Conservation (phyloP, 768 basidiomycete species). For the Dacryopinax primogenitus region DNA sequence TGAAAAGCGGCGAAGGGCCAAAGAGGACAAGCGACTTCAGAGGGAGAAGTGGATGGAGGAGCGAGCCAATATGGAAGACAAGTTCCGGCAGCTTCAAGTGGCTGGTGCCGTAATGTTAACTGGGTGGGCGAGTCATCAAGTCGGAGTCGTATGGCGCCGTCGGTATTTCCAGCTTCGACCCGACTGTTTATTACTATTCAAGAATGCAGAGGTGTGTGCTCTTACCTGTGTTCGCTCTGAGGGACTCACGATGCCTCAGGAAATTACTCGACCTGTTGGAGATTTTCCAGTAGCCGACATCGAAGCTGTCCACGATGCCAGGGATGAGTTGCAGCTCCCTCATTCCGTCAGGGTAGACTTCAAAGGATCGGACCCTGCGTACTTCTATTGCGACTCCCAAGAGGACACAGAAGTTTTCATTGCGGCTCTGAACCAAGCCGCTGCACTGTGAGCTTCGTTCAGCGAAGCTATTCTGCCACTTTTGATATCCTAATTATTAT, state of each 20-base stretch:
- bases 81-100: not conserved
- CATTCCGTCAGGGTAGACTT: conserved; percentile 4
- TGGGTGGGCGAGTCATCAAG: not conserved
- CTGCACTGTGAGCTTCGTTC: not conserved
- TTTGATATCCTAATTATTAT: too few relatives aligned
- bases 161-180: not conserved
- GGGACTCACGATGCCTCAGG: not conserved
- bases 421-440: conserved; percentile 5
- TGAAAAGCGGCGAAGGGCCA: not conserved
- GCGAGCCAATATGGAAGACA: not conserved
- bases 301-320: not conserved
- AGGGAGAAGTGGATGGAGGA: not conserved
- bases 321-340: not conserved
- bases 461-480: too few relatives aligned
- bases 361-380: not conserved
- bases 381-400: conserved; percentile 1
- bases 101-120: not conserved
- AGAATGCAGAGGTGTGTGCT: not conserved
- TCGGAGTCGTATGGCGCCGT: not conserved
- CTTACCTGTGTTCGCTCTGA: not conserved
- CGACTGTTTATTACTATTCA: not conserved
- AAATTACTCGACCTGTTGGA: not conserved
- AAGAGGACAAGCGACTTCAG: not conserved
- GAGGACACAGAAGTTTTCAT: not conserved
- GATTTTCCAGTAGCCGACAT: not conserved